phyloP scores from a whole-genome alignment of 768 basidiomycete genomes.

The Collybia nuda region DNA sequence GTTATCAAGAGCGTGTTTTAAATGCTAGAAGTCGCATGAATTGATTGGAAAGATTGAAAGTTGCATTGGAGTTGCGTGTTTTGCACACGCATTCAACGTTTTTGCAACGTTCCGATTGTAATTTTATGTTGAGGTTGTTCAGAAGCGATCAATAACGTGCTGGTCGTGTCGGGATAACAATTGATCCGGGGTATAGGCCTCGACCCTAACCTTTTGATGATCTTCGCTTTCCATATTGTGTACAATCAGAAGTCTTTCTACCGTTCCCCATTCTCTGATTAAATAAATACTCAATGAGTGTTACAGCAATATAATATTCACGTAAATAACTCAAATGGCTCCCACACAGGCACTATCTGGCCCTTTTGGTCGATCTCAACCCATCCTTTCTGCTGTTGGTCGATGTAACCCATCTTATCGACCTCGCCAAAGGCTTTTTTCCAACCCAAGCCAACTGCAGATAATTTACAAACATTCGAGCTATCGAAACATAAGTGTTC shows the following conservation, averaged over 20 bases:
- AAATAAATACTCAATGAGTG: not conserved
- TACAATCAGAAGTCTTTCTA: no score
- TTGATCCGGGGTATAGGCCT: no score
- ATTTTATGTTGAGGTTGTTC: no score
- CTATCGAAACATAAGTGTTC: conserved; percentile 27
- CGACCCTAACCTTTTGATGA: no score
- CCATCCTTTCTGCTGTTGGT: conserved; percentile 51
- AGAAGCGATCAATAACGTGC: no score
- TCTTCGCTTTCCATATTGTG: no score
- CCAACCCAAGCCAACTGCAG: conserved; percentile 67
- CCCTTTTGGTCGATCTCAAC: conserved; percentile 67
- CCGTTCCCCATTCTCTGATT: not conserved
- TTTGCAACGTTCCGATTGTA: not conserved
- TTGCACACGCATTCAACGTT: no score
- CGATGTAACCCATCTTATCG: conserved; percentile 43
- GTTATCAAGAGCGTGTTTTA: not conserved
- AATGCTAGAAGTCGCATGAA: not conserved
- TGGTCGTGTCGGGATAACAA: no score
- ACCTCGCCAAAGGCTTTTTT: conserved; percentile 58
- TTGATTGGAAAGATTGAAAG: not conserved
- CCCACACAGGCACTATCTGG: conserved; percentile 54
- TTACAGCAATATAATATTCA: not conserved
- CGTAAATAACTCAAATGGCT: conserved; percentile 54
- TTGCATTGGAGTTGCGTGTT: no score
- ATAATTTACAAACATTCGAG: conserved; percentile 58